phyloP scores from a whole-genome alignment of 225 moss, liverwort and hornwort genomes.

The Bryoerythrophyllum caledonicum region DNA sequence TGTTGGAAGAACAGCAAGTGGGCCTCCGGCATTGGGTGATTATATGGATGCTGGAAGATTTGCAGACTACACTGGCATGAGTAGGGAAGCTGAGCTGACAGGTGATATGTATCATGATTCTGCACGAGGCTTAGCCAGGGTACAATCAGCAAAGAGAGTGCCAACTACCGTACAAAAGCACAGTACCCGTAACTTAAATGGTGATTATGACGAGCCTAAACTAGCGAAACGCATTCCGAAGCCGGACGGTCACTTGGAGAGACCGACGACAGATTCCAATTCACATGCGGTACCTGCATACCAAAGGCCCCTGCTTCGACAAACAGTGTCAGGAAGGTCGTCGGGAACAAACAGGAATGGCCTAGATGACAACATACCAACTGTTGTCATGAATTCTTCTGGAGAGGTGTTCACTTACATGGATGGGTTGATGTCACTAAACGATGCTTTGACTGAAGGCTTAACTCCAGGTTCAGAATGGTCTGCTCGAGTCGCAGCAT shows the following conservation, averaged over 20 bases:
- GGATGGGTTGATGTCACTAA: constrained; percentile 83
- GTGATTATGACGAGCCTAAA: constrained; percentile 61
- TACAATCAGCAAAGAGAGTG: constrained; percentile 55
- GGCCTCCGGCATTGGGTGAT: constrained; percentile 31
- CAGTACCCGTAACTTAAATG: constrained; percentile 42
- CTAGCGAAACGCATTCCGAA: constrained; percentile 75
- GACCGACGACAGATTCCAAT: constrained; percentile 40
- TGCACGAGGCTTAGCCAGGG: constrained; percentile 39
- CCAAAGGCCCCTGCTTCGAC: constrained; percentile 90
- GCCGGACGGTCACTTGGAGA: constrained; percentile 54
- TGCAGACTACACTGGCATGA: constrained; percentile 37
- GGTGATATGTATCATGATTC: constrained; percentile 46
- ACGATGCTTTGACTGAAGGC: constrained; percentile 90
- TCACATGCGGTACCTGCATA: constrained; percentile 74
- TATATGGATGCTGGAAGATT: constrained; percentile 40
- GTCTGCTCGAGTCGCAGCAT: constrained; percentile 95
- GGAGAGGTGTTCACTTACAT: constrained; percentile 74
- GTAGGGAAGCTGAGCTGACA: constrained; percentile 47
- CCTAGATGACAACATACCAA: constrained; percentile 65
- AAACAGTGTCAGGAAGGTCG: constrained; percentile 72
- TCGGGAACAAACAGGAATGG: constrained; percentile 62
- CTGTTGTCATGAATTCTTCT: constrained; percentile 64
- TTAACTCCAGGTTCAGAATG: constrained; percentile 86
- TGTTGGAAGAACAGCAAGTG: constrained; percentile 44
- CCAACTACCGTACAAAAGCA: constrained; percentile 45